A percentile compares a stretch with the other conserved stretches of the same genome.
Conservation (phyloP, 495 filamentous ascomycete species). For the Daldinia caldariorum region DNA sequence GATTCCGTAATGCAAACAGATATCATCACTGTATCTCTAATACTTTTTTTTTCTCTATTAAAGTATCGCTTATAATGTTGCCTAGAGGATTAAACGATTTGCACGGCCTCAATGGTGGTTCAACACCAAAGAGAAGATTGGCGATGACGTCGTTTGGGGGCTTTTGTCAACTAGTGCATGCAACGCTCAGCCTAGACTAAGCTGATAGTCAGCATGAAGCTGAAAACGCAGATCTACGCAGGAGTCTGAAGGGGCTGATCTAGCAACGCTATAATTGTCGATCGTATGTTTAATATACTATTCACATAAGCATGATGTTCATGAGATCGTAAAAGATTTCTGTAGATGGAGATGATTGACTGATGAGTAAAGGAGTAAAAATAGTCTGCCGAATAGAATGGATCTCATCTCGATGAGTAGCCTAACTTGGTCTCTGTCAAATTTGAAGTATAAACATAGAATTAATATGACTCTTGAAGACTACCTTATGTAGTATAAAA, state of each 20-base stretch:
- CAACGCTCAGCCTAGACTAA: not conserved
- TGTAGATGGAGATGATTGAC: not conserved
- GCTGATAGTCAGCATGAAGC: not conserved
- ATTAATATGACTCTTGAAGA: not conserved
- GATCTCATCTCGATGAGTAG: not conserved
- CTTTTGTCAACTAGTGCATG: not conserved
- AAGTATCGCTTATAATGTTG: not conserved
- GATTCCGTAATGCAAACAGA: not conserved
- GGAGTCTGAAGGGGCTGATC: not conserved
- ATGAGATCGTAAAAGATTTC: not conserved
- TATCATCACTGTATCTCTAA: too few species aligned
- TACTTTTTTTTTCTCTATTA: not conserved
- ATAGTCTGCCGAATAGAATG: not conserved
- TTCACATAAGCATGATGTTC: not conserved
- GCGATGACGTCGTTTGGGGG: constrained; percentile 1
- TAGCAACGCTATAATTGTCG: not conserved
- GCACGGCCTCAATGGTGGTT: not conserved
- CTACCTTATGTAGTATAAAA: not conserved
- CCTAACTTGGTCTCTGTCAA: not conserved
- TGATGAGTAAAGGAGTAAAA: not conserved
- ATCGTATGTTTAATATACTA: not conserved
- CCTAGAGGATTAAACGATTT: not conserved
- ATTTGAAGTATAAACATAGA: not conserved
- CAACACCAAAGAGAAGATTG: not conserved
- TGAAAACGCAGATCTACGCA: not conserved